Conservation (phyloP, 495 filamentous ascomycete genomes). For the Penicillium taxi region DNA sequence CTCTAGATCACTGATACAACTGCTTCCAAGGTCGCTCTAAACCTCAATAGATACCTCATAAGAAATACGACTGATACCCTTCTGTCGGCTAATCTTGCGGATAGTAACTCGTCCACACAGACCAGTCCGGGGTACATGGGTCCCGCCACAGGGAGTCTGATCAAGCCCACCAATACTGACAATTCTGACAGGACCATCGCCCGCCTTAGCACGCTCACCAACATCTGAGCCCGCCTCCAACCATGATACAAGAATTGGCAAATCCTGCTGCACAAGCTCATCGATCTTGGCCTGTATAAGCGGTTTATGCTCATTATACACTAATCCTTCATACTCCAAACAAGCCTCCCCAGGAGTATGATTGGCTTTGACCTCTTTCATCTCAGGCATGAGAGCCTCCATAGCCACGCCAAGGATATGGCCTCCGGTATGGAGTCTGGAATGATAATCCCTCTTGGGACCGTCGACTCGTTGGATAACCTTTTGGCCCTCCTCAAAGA, state of each 20-base stretch:
- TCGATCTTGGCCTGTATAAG: constrained; percentile 49
- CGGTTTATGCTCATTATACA: constrained; percentile 51
- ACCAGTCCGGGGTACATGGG: constrained; percentile 49
- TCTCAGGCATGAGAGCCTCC: constrained; percentile 40
- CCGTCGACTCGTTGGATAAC: constrained; percentile 47
- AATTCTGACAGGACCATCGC: constrained; percentile 23
- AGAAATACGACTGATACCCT: constrained; percentile 49
- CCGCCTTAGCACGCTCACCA: constrained; percentile 38
- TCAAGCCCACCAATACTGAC: constrained; percentile 53
- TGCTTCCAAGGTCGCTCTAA: constrained; percentile 3
- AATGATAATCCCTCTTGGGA: constrained; percentile 48
- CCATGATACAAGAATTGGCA: constrained; percentile 50
- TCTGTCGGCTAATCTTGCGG: constrained; percentile 51
- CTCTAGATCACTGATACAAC: no score
- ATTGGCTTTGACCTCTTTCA: constrained; percentile 55
- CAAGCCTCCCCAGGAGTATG: constrained; percentile 53
- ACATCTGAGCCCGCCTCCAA: constrained; percentile 29
- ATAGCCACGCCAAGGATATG: constrained; percentile 56
- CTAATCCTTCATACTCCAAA: constrained; percentile 52
- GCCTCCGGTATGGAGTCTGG: constrained; percentile 55
- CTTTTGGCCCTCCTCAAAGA: constrained; percentile 29
- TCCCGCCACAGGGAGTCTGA: constrained; percentile 57
- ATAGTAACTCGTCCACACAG: constrained; percentile 47
- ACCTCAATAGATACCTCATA: constrained; percentile 34
- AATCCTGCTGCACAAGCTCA: constrained; percentile 40